Percentiles rank a stretch among this genome's conserved stretches.
Evolutionary conservation across 2,329 filamentous ascomycete species (phyloP).

Genomic region (Neofusicoccum parvum): DNA sequence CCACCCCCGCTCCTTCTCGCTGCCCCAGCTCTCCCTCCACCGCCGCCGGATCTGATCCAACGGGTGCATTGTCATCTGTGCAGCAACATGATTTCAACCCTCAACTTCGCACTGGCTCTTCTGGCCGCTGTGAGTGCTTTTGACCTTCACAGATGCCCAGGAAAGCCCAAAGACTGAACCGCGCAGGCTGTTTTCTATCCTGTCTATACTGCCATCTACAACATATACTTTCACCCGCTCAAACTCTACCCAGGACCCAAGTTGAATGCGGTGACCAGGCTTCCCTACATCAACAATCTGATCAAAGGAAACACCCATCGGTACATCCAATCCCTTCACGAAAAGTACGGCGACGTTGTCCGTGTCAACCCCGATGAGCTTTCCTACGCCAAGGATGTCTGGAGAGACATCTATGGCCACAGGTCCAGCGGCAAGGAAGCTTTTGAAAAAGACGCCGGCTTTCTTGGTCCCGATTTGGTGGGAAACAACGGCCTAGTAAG

Average conservation of each 20-base stretch:
- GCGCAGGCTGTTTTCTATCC: not conserved
- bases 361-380: conserved; percentile 43
- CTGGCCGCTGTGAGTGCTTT: not conserved
- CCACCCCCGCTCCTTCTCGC: too few relatives aligned
- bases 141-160: not conserved
- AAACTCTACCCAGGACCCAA: conserved; percentile 47
- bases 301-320: conserved; percentile 30
- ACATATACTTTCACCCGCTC: conserved; percentile 48
- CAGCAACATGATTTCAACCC: not conserved
- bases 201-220: conserved; percentile 32
- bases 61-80: too few relatives aligned
- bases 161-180: not conserved
- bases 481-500: conserved; percentile 35
- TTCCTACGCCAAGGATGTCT: conserved; percentile 43
- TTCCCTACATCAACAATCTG: conserved; percentile 35
- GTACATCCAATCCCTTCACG: conserved; percentile 38
- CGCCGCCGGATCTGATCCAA: too few relatives aligned
- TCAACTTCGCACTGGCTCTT: not conserved
- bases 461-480: conserved; percentile 34
- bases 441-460: conserved; percentile 33
- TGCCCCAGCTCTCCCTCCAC: not conserved
- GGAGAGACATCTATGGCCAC: conserved; percentile 45
- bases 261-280: conserved; percentile 32
- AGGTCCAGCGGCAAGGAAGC: conserved; percentile 22
- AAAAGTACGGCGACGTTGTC: conserved; percentile 46